These are phyloP conservation scores for Aureobasidium sp. DNA, from an alignment of 2,329 filamentous ascomycete species.

Conservation along the genomic window DNA sequence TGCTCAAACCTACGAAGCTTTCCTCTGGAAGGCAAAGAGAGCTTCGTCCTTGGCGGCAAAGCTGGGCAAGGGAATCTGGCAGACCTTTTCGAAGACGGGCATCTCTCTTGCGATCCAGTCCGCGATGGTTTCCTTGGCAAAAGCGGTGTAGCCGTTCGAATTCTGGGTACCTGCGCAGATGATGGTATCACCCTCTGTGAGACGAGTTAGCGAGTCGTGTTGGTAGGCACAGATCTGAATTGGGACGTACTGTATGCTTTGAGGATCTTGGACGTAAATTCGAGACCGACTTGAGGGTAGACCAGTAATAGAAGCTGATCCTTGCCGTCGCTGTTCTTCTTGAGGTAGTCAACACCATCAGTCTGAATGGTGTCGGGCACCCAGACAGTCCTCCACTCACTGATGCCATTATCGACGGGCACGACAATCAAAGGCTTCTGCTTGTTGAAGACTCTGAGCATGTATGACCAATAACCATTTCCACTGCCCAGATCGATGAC, in stretches of 20 bases:
- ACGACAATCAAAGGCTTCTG: constrained; percentile 37
- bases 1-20: constrained; percentile 1
- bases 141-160: constrained; percentile 65
- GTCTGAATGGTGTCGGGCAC: constrained; percentile 56
- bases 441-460: constrained; percentile 54
- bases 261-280: constrained; percentile 59
- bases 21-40: constrained; percentile 55
- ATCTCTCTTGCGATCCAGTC: constrained; percentile 58
- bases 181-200: constrained; percentile 49
- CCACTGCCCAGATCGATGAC: constrained; percentile 64
- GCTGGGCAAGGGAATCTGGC: constrained; percentile 62
- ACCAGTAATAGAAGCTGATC: constrained; percentile 61
- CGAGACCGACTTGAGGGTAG: constrained; percentile 62
- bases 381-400: constrained; percentile 63
- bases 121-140: constrained; percentile 56
- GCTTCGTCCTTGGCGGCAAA: constrained; percentile 74
- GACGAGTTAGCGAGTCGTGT: background rate
- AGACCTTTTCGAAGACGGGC: constrained; percentile 49
- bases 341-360: constrained; percentile 56
- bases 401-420: constrained; percentile 61
- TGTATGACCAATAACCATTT: constrained; percentile 69
- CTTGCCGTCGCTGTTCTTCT: constrained; percentile 41
- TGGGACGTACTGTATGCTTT: constrained; percentile 44
- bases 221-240: constrained; percentile 40
- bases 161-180: constrained; percentile 72